phyloP scores from a whole-genome alignment of 1,139 yeast genomes.

The Diutina catenulata region DNA sequence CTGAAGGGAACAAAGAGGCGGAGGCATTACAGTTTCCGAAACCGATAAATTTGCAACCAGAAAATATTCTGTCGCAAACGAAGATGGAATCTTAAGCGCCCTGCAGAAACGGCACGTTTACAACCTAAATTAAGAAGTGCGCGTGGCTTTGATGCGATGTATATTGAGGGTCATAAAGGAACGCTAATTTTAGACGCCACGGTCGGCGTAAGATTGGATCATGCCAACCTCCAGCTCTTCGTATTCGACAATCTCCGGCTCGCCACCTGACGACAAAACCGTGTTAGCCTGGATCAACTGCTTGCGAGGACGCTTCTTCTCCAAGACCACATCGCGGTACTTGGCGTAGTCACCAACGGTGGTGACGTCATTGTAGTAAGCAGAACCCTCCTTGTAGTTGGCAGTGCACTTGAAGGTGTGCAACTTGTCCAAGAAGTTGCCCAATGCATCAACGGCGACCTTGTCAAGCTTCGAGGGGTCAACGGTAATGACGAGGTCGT shows the following conservation, averaged over 20 bases:
- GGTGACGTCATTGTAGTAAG: constrained; percentile 55
- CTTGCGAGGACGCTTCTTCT: constrained; percentile 69
- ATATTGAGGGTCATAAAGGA: no score
- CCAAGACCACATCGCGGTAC: constrained; percentile 56
- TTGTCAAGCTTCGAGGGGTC: constrained; percentile 52
- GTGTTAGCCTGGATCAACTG: constrained; percentile 81
- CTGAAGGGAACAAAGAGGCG: no score
- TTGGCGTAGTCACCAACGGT: constrained; percentile 53
- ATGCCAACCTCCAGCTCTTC: constrained; percentile 65
- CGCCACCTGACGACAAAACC: constrained; percentile 19
- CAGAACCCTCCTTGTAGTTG: constrained; percentile 51
- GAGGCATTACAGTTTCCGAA: no score
- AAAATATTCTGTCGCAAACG: no score
- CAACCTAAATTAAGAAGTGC: no score
- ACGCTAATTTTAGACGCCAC: constrained; percentile 32
- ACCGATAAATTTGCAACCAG: no score
- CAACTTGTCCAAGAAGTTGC: constrained; percentile 57
- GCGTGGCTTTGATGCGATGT: no score
- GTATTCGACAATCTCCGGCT: constrained; percentile 56
- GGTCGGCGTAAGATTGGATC: constrained; percentile 66
- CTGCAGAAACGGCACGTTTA: no score
- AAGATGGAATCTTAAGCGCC: no score
- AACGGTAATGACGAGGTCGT: constrained; percentile 48
- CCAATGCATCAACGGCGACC: constrained; percentile 63
- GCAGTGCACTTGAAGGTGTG: constrained; percentile 75